Evolutionary conservation across 2,329 filamentous ascomycete species (phyloP).

Genomic region (Balansia obtecta): DNA sequence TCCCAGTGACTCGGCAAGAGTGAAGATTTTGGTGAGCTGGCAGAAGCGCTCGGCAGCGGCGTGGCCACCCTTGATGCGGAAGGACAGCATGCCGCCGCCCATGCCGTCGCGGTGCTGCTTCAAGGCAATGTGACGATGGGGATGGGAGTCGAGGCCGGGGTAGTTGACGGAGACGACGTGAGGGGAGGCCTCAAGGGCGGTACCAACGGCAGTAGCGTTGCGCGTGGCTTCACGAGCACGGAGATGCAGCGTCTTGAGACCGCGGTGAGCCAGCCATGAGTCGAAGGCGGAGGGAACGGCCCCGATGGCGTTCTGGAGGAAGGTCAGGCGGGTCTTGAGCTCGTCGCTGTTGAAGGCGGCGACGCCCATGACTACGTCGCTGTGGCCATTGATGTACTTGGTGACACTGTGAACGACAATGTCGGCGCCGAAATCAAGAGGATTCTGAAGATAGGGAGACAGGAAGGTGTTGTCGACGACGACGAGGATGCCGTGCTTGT

Average conservation of each 20-base stretch:
- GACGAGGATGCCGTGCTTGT: slow-evolving; percentile 79
- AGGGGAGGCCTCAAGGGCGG: slow-evolving; percentile 64
- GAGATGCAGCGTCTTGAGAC: slow-evolving; percentile 91
- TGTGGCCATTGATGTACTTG: slow-evolving; percentile 98
- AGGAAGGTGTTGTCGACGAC: slow-evolving; percentile 99
- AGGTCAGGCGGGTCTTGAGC: slow-evolving; percentile 64
- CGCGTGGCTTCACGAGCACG: slow-evolving; percentile 72
- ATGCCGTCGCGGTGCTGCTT: slow-evolving; percentile 91
- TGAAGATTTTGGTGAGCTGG: slow-evolving; percentile 79
- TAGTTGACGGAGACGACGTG: slow-evolving; percentile 90
- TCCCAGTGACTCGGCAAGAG: slow-evolving; percentile 81
- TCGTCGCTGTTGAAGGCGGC: slow-evolving; percentile 85
- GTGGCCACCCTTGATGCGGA: slow-evolving; percentile 81
- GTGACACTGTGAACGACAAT: slow-evolving; percentile 96
- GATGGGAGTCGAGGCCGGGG: slow-evolving; percentile 78
- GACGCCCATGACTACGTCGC: slow-evolving; percentile 94
- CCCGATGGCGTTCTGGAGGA: slow-evolving; percentile 95
- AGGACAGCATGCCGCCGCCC: slow-evolving; percentile 95
- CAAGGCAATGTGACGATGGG: slow-evolving; percentile 69
- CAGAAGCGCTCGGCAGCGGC: slow-evolving; percentile 86
- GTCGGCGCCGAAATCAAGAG: slow-evolving; percentile 86
- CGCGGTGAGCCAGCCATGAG: slow-evolving; percentile 94
- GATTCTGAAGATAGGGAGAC: slow-evolving; percentile 93
- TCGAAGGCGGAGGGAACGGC: slow-evolving; percentile 92
- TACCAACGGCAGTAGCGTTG: slow-evolving; percentile 70